Evolutionary conservation across 2,329 filamentous ascomycete genomes (phyloP).

Genomic region (Zarea fungicola): DNA sequence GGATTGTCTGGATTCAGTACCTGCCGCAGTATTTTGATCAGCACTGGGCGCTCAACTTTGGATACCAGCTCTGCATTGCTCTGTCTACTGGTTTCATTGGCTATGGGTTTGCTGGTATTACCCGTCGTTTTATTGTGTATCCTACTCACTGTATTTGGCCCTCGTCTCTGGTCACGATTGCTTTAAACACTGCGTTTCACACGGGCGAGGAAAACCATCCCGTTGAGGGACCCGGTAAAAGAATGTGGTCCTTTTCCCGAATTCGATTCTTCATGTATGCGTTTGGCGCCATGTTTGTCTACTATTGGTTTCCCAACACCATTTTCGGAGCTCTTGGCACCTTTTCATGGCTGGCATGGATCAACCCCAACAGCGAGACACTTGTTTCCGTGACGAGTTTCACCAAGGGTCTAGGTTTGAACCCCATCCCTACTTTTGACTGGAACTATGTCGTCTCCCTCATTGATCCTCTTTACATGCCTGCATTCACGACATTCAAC

Average conservation of each 20-base stretch:
- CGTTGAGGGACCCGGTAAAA: slow-evolving; percentile 30
- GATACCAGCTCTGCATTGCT: slow-evolving; percentile 45
- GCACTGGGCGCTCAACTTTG: slow-evolving; percentile 40
- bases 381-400: slow-evolving; percentile 33
- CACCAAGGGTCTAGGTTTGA: slow-evolving; percentile 34
- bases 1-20: slow-evolving; percentile 45
- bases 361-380: slow-evolving; percentile 37
- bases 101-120: slow-evolving; percentile 48
- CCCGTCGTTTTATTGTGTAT: slow-evolving; percentile 47
- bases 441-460: slow-evolving; percentile 33
- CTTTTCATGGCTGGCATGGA: slow-evolving; percentile 53
- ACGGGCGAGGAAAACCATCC: slow-evolving; percentile 16
- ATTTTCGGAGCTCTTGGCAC: slow-evolving; percentile 42
- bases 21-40: slow-evolving; percentile 48
- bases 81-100: slow-evolving; percentile 51
- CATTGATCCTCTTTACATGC: slow-evolving; percentile 34
- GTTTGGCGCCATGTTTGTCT: slow-evolving; percentile 44
- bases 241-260: slow-evolving; percentile 36
- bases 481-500: slow-evolving; percentile 33
- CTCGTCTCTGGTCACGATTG: background rate
- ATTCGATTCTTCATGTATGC: slow-evolving; percentile 42
- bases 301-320: slow-evolving; percentile 50
- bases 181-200: slow-evolving; percentile 31
- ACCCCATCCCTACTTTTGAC: slow-evolving; percentile 37
- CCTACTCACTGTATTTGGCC: slow-evolving; percentile 39